Percentiles rank a stretch among this genome's conserved stretches.
Evolutionary conservation across 2,329 filamentous ascomycete species (phyloP).

Genomic region (Aspergillus piperis): DNA sequence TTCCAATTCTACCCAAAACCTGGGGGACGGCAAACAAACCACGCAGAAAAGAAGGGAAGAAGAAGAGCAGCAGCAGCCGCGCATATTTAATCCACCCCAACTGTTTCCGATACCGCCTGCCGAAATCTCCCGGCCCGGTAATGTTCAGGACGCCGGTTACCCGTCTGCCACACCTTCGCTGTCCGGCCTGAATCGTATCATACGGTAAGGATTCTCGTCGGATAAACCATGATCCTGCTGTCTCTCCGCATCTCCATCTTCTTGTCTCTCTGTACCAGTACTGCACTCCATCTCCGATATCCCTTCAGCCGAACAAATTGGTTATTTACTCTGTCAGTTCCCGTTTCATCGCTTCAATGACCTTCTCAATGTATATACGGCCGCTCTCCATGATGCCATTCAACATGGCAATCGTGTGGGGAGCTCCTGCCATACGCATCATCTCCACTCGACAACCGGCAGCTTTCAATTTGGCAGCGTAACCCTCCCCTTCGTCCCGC

Average conservation of each 20-base stretch:
- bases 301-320: background rate
- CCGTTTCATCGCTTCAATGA: conserved; percentile 31
- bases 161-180: background rate
- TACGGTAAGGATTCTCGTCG: conserved; percentile 18
- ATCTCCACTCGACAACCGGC: conserved; percentile 38
- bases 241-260: conserved; percentile 1
- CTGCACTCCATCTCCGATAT: background rate
- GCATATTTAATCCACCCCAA: conserved; percentile 10
- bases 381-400: conserved; percentile 36
- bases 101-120: conserved; percentile 25
- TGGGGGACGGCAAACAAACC: background rate
- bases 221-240: conserved; percentile 23
- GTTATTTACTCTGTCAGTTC: conserved; percentile 19
- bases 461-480: conserved; percentile 39
- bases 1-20: conserved; percentile 5
- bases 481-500: conserved; percentile 45
- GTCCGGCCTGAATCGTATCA: conserved; percentile 2
- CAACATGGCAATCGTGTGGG: conserved; percentile 35
- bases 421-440: conserved; percentile 34
- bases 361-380: conserved; percentile 30
- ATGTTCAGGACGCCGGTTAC: conserved; percentile 2
- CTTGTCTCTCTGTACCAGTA: background rate
- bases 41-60: conserved; percentile 9
- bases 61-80: conserved; percentile 11
- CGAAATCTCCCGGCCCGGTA: conserved; percentile 31